Percentiles rank a stretch among this genome's conserved stretches.
Evolutionary conservation across 2,329 filamentous ascomycete genomes (phyloP).

Genomic region (Lecanosticta acicola): DNA sequence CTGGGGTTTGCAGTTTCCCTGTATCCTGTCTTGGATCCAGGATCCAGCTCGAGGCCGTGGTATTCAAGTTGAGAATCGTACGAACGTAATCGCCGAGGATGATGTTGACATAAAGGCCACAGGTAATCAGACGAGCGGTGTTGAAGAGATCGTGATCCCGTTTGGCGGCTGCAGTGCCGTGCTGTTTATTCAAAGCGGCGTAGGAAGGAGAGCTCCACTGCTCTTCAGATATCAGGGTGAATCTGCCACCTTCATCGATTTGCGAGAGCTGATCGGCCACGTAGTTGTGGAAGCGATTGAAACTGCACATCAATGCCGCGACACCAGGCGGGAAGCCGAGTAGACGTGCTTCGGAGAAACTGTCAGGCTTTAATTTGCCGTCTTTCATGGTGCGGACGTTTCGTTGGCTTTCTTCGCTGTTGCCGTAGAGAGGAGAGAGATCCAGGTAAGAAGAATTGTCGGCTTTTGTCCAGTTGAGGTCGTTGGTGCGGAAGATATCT

Average conservation of each 20-base stretch:
- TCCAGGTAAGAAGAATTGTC: slow-evolving; percentile 71
- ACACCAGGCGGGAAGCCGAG: slow-evolving; percentile 64
- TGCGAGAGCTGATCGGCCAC: slow-evolving; percentile 71
- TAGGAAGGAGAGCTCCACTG: slow-evolving; percentile 51
- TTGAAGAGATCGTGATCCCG: slow-evolving; percentile 48
- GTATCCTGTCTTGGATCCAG: slow-evolving; percentile 41
- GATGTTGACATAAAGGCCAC: slow-evolving; percentile 50
- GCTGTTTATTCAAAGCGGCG: slow-evolving; percentile 30
- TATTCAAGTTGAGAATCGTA: slow-evolving; percentile 47
- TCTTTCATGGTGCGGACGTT: slow-evolving; percentile 58
- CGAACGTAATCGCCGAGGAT: slow-evolving; percentile 51
- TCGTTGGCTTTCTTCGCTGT: slow-evolving; percentile 61
- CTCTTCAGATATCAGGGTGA: slow-evolving; percentile 59
- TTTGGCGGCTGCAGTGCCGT: slow-evolving; percentile 28
- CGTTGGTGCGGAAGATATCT: slow-evolving; percentile 62
- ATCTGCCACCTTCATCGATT: slow-evolving; percentile 82
- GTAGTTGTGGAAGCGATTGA: slow-evolving; percentile 76
- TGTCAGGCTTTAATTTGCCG: slow-evolving; percentile 66
- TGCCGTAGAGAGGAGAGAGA: slow-evolving; percentile 67
- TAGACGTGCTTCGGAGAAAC: slow-evolving; percentile 60
- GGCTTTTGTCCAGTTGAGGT: slow-evolving; percentile 57
- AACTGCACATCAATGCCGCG: slow-evolving; percentile 62
- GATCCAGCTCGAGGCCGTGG: slow-evolving; percentile 39
- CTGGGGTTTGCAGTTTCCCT: slow-evolving; percentile 31
- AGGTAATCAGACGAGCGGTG: slow-evolving; percentile 48